Conservation (phyloP, 495 filamentous ascomycete genomes). For the Penicillium macrosclerotiorum region DNA sequence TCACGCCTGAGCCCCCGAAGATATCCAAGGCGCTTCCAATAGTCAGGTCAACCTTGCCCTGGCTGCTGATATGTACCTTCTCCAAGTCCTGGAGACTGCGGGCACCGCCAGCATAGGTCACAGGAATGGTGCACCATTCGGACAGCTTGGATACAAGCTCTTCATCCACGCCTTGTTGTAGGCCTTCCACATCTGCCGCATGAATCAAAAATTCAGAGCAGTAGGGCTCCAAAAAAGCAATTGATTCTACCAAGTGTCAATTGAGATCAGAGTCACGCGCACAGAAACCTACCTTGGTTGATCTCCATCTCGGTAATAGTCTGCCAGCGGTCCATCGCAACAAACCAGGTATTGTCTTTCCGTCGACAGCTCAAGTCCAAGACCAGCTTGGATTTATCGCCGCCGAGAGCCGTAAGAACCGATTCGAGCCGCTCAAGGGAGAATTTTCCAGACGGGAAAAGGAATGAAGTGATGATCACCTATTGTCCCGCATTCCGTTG, state of each 20-base stretch:
- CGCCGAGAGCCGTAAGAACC: slow-evolving; percentile 66
- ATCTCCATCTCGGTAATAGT: slow-evolving; percentile 95
- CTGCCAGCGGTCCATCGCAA: slow-evolving; percentile 99
- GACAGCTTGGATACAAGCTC: slow-evolving; percentile 73
- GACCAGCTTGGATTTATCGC: slow-evolving; percentile 78
- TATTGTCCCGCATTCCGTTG: slow-evolving; percentile 40
- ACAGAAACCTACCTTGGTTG: slow-evolving; percentile 59
- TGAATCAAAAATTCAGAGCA: slow-evolving; percentile 97
- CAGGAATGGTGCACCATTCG: slow-evolving; percentile 82
- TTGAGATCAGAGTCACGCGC: background rate
- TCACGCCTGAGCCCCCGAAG: slow-evolving; percentile 85
- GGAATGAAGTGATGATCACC: slow-evolving; percentile 85
- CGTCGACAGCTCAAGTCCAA: slow-evolving; percentile 90
- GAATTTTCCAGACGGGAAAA: slow-evolving; percentile 83
- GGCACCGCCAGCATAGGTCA: slow-evolving; percentile 96
- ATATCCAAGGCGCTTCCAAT: slow-evolving; percentile 96
- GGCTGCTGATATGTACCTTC: slow-evolving; percentile 70
- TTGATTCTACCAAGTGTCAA: slow-evolving; percentile 59
- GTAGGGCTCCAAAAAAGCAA: slow-evolving; percentile 75
- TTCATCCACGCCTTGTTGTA: slow-evolving; percentile 88
- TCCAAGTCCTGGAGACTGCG: slow-evolving; percentile 76
- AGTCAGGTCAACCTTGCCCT: slow-evolving; percentile 84
- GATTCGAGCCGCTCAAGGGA: slow-evolving; percentile 67
- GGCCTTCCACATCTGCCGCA: slow-evolving; percentile 95
- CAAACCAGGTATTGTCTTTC: slow-evolving; percentile 75